Base-by-base conservation (phyloP, 139 green algal species). In the Picochlorum sp. region DNA sequence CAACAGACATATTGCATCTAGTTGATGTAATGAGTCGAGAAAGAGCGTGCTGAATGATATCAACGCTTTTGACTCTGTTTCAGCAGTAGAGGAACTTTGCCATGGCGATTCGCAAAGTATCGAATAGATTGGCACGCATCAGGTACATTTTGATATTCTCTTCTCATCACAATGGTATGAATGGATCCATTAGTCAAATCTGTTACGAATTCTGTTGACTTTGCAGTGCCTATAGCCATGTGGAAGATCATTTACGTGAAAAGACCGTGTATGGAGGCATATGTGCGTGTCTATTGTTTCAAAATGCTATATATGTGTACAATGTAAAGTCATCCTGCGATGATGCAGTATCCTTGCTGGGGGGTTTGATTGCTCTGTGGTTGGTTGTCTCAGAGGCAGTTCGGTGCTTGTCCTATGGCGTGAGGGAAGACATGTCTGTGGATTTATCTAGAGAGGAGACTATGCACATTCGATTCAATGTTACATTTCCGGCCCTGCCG, bases 401-500 rank as follows among this genome's bases (percentile, higher is more conserved):
- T 1, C 59, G 74, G 41, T 88, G 80, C 52, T 72, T 80, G 37
- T 60, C 26, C 2, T 49, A 69, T 8, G 66, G 76, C 23, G 60
- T 45, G 8, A 57, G 70, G 4, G 80, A 77, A 26, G 79, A 86
- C 83, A 88, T 93, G 85, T 65, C 41, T 4, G 89, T 96, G 18
- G 89, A 96, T 69, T 41, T 76, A 2, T 71, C 70, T 0, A 64
- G 78, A 3, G 26, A 67, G 0, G 70, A 86, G 24, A 67, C 72
- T 9, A 57, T 95, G 20, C 51, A 61, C 1, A 78, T 96, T 8
- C 73, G 77, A 14, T 67, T 95, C 9, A 80, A 95, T 73, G 67
- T 96, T 11, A 85, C 71, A 2, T 93, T 94, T 52, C 81, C 83
- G 4, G 49, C 72, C 3, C 61, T 94, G 11, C 87, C 88, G 3